A percentile compares a stretch with the other conserved stretches of the same genome.
Conservation (phyloP, 1,284 basidiomycete genomes). For the Irpex sp. region DNA sequence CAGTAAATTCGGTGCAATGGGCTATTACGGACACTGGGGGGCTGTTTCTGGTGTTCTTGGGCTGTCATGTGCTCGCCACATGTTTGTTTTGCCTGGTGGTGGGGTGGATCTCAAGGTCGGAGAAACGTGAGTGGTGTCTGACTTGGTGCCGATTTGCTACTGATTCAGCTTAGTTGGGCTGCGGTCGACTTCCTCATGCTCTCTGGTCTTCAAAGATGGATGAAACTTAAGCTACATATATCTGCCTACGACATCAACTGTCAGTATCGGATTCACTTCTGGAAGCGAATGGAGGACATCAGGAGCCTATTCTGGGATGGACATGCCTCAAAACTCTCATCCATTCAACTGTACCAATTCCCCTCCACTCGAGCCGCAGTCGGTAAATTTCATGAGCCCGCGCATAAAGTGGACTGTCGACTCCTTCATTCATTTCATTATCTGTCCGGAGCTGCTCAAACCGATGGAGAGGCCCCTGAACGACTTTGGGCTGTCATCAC, state of each 20-base stretch:
- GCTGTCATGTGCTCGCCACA: conserved; percentile 12
- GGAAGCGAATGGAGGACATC: conserved; percentile 1
- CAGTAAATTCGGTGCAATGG: conserved; percentile 12
- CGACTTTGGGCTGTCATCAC: conserved; percentile 17
- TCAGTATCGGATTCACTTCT: conserved; percentile 10
- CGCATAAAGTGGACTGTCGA: conserved; percentile 17
- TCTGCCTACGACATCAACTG: conserved; percentile 14
- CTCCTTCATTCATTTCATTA: conserved; percentile 17
- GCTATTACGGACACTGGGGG: conserved; percentile 4
- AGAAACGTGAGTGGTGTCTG: conserved; percentile 4
- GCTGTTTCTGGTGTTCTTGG: conserved; percentile 8
- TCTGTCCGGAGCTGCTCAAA: conserved; percentile 13
- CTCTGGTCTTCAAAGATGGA: conserved; percentile 7
- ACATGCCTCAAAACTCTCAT: neutral
- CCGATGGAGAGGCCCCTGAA: conserved; percentile 20
- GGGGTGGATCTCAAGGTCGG: conserved; percentile 11
- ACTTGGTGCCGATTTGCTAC: neutral
- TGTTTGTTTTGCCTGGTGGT: conserved; percentile 13
- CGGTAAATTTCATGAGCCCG: conserved; percentile 21
- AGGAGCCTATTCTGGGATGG: neutral
- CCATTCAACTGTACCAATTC: neutral
- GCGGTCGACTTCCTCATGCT: conserved; percentile 12
- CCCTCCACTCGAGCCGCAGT: conserved; percentile 9
- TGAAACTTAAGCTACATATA: conserved; percentile 6
- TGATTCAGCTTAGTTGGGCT: neutral